phyloP scores from a whole-genome alignment of 805 yeast genomes.

The Blastobotrys mokoenaii region DNA sequence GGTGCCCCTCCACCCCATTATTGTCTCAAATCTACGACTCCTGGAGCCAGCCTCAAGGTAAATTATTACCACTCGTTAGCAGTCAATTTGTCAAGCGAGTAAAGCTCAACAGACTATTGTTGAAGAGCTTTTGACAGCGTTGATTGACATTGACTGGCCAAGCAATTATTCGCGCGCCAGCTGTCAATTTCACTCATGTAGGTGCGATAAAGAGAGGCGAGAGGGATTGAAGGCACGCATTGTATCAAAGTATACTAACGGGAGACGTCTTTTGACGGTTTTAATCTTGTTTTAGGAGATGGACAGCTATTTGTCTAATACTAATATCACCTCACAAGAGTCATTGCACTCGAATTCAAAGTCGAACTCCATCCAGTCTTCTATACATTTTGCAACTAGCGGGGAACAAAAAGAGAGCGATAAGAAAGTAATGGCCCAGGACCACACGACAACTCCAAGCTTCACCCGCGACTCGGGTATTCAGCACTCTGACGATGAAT shows the following conservation, averaged over 20 bases:
- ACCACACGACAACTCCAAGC: too few species aligned
- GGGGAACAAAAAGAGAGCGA: too few species aligned
- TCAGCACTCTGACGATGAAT: background rate
- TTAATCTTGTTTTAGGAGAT: constrained; percentile 1
- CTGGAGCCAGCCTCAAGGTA: too few species aligned
- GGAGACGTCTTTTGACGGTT: too few species aligned
- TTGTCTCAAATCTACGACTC: too few species aligned
- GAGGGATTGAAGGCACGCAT: background rate
- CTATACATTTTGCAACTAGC: too few species aligned
- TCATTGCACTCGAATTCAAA: too few species aligned
- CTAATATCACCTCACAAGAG: background rate
- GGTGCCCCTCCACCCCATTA: too few species aligned
- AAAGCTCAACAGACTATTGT: background rate
- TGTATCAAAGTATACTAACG: background rate
- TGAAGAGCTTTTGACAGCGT: background rate
- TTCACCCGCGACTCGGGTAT: background rate
- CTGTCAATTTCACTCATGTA: background rate
- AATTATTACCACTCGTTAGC: too few species aligned
- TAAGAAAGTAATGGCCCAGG: too few species aligned
- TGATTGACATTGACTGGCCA: background rate
- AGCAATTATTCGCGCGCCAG: background rate
- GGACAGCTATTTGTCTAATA: constrained; percentile 2
- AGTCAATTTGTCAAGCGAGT: too few species aligned
- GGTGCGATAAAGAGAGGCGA: background rate
- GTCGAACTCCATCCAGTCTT: too few species aligned